Conservation (phyloP, 2,329 filamentous ascomycete genomes). For the Trichoderma hamatum region DNA sequence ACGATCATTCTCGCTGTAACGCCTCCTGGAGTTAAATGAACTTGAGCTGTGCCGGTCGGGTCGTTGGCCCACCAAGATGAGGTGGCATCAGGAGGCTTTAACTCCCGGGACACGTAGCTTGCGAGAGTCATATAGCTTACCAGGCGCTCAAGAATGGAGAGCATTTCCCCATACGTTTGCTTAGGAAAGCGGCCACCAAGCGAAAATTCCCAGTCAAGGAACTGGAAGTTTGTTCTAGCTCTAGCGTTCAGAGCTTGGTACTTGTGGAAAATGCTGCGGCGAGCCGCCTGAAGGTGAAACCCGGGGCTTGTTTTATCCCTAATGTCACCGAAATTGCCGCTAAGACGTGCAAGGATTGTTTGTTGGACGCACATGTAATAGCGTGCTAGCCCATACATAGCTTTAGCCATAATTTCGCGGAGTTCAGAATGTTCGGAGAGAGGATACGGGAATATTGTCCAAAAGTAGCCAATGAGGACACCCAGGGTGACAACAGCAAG, state of each 20-base stretch:
- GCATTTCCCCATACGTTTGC: neutral
- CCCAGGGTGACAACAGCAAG: neutral
- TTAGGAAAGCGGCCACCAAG: neutral
- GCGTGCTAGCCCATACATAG: neutral
- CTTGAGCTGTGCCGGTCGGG: neutral
- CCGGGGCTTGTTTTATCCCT: neutral
- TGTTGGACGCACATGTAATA: neutral
- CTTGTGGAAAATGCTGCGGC: neutral
- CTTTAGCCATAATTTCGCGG: neutral
- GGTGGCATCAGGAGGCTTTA: neutral
- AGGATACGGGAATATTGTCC: neutral
- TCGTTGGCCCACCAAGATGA: neutral
- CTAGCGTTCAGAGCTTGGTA: neutral
- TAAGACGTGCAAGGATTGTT: neutral
- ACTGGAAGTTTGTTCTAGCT: neutral
- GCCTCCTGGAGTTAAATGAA: neutral
- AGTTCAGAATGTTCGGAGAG: conserved; percentile 4
- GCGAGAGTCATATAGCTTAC: neutral
- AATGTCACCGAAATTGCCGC: neutral
- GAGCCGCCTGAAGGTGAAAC: neutral
- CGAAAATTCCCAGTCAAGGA: neutral
- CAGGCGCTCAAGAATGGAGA: neutral
- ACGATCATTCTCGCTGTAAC: neutral
- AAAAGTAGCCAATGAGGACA: neutral
- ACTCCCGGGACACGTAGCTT: neutral